Conservation (phyloP, 2,329 filamentous ascomycete genomes). For the Parastagonospora avenae region DNA sequence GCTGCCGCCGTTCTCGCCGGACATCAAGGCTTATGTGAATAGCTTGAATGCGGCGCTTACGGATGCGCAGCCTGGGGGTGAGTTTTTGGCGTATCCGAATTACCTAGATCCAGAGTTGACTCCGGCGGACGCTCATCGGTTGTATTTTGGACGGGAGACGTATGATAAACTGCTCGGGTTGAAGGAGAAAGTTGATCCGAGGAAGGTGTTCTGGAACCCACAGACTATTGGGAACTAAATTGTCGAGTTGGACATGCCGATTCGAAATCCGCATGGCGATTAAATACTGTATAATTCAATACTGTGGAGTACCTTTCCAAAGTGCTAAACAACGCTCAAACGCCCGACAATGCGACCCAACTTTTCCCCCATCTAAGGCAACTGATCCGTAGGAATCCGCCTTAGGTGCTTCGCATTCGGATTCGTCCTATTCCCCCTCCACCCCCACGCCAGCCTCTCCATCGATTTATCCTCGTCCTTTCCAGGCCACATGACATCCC, state of each 20-base stretch:
- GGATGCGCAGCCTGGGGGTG: slow-evolving; percentile 3
- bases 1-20: slow-evolving; percentile 3
- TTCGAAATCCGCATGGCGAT: no score
- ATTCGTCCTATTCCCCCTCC: slow-evolving; percentile 24
- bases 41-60: slow-evolving; percentile 5
- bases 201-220: slow-evolving; percentile 6
- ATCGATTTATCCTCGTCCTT: slow-evolving; percentile 43
- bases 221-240: slow-evolving; percentile 4
- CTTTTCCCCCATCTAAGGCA: no score
- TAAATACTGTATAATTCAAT: no score
- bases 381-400: neutral
- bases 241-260: no score
- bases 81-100: slow-evolving; percentile 9
- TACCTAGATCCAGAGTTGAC: slow-evolving; percentile 8
- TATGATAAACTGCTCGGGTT: slow-evolving; percentile 3
- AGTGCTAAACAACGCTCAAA: no score
- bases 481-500: slow-evolving; percentile 62
- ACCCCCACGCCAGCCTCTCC: slow-evolving; percentile 31
- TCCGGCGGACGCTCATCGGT: slow-evolving; percentile 2
- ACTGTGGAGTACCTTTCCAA: no score
- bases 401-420: neutral
- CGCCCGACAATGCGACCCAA: no score
- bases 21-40: slow-evolving; percentile 5
- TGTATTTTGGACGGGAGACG: slow-evolving; percentile 4
- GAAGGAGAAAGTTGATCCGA: neutral